Base-by-base conservation (phyloP, 768 basidiomycete species). In the Rhodocollybia butyracea region DNA sequence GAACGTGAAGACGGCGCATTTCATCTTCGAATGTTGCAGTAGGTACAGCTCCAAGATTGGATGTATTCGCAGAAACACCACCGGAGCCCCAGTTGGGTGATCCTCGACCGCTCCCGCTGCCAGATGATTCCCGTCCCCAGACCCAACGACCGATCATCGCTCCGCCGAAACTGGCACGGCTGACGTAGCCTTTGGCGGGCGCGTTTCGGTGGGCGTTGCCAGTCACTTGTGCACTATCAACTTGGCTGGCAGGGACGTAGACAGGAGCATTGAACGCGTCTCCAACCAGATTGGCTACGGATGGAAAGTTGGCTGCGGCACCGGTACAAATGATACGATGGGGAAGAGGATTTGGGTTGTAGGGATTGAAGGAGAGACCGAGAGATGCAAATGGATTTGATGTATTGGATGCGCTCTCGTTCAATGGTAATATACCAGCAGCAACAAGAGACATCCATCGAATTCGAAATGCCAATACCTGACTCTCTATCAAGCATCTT, bases 131-230 rank as follows among this genome's bases (percentile, higher is more conserved):
- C 60, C 83, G 79, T 38, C 88, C 84, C 90, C 89, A 93, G 40
- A 89, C 85, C 91, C 91, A 94, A 7, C 91, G 78, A 27, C 90
- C 91, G 39, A 89, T 72, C 63, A 90, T 93, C 1, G 91, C 88
- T 0, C 82, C 80, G 0, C 91, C 91, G 3, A 93, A 72, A 0
- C 87, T 77, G 1, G 83, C 86, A 12, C 90, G 80, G 13, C 82
- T 81, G 0, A 88, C 85, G 68, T 81, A 89, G 13, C 88, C 86
- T 22, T 65, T 61, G 0, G 84, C 85, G 7, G 89, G 90, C 0
- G 88, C 83, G 60, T 90, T 90, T 24, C 89, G 80, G 61, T 90
- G 89, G 8, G 48, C 48, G 26, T 38, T 50, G 7, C 48, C 48
- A 15, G 82, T 77, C 17, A 83, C 69, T 64, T 88, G 87, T 11